phyloP scores from a whole-genome alignment of 331 rosid genomes.

The Pyracantha coccinea region DNA sequence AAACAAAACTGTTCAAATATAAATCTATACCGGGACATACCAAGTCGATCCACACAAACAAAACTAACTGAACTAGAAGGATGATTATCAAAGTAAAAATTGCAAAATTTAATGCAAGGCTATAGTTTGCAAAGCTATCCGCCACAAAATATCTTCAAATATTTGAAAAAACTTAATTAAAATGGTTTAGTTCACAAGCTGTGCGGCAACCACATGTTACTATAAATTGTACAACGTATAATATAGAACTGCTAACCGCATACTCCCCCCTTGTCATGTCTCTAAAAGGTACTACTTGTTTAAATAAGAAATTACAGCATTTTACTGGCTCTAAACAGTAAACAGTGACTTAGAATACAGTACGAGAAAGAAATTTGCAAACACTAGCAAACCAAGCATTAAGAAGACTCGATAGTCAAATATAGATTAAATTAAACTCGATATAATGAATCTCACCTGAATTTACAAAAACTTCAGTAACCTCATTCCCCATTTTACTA shows the following conservation, averaged over 20 bases:
- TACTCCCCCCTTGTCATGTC: not conserved
- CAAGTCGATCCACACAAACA: not conserved
- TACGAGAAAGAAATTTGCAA: not conserved
- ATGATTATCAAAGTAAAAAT: not conserved
- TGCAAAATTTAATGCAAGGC: not conserved
- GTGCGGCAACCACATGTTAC: not conserved
- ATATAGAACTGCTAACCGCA: not conserved
- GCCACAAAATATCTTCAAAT: not conserved
- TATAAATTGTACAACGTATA: not conserved
- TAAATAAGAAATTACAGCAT: not conserved
- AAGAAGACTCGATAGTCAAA: not conserved
- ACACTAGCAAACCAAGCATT: not conserved
- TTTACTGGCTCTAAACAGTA: not conserved
- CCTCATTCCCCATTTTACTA: slow-evolving; percentile 12
- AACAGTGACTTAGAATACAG: not conserved
- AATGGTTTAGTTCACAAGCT: not conserved
- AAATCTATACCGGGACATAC: not conserved
- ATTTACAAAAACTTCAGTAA: slow-evolving; percentile 20
- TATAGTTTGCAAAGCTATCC: not conserved
- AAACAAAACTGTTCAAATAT: not conserved
- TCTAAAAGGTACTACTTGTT: not conserved
- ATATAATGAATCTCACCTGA: slow-evolving; percentile 13
- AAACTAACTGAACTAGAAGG: not conserved
- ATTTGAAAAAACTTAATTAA: not conserved
- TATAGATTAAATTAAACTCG: not conserved